Conservation (phyloP, 139 green algal genomes). For the Volvox africanus region DNA sequence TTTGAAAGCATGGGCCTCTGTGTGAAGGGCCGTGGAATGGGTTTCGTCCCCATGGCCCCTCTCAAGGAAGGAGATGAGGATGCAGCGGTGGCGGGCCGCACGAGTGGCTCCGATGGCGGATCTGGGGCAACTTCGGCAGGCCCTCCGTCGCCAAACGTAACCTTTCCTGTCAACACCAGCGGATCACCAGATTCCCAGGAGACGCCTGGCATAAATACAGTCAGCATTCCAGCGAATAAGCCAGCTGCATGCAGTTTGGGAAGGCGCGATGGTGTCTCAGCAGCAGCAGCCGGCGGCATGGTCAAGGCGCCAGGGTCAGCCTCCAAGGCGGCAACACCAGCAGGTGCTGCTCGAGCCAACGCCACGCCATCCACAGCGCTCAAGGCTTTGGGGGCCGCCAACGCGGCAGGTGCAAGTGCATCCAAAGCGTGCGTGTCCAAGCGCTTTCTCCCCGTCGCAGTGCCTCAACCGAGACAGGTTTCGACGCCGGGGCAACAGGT, state of each 20-base stretch:
- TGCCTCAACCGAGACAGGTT: neutral
- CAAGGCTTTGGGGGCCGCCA: constrained; percentile 26
- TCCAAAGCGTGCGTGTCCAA: neutral
- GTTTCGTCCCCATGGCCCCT: constrained; percentile 37
- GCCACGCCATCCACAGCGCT: constrained; percentile 18
- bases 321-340: neutral
- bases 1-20: constrained; percentile 23
- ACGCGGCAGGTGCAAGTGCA: neutral
- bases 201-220: neutral
- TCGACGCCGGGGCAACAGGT: neutral
- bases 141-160: neutral
- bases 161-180: constrained; percentile 6
- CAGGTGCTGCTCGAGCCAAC: neutral
- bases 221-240: neutral
- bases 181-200: neutral
- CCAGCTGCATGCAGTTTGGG: neutral
- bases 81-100: neutral
- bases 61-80: constrained; percentile 13
- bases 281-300: neutral
- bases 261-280: neutral
- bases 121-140: neutral
- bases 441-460: neutral
- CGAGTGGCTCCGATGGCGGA: neutral
- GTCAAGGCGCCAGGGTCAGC: neutral
- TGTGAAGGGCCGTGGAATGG: neutral